Conservation (phyloP, 1,284 basidiomycete genomes). For the Pseudozyma tsukubaensis region DNA sequence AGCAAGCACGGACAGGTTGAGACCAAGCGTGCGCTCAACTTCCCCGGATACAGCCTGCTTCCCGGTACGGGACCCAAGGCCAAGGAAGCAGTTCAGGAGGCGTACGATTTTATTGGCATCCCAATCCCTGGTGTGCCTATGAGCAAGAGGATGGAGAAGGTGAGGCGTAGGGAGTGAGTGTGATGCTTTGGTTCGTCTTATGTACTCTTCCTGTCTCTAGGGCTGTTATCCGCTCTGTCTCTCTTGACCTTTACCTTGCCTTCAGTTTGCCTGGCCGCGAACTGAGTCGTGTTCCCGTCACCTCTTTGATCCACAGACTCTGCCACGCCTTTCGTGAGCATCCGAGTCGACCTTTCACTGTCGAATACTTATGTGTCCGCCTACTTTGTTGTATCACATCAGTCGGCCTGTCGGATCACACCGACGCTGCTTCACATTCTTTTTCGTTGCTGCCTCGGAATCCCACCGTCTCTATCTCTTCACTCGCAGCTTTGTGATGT, state of each 20-base stretch:
- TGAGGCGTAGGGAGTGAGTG: conserved; percentile 16
- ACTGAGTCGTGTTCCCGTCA: neutral
- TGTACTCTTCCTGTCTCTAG: neutral
- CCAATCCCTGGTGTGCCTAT: conserved; percentile 25
- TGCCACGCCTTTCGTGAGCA: conserved; percentile 19
- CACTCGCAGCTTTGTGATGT: neutral
- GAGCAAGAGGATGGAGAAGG: conserved; percentile 36
- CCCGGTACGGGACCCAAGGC: conserved; percentile 37
- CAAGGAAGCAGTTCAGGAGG: conserved; percentile 26
- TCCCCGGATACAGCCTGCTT: conserved; percentile 26
- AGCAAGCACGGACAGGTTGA: conserved; percentile 22
- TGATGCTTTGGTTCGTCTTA: neutral
- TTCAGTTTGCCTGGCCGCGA: neutral
- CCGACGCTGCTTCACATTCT: conserved; percentile 4
- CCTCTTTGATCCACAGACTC: conserved; percentile 1
- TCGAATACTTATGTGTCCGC: neutral
- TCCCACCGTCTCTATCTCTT: neutral
- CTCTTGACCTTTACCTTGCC: neutral
- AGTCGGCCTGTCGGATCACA: neutral
- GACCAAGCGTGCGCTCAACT: conserved; percentile 16
- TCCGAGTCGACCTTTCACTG: conserved; percentile 10
- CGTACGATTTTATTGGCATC: conserved; percentile 29
- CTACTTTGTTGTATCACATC: conserved; percentile 6
- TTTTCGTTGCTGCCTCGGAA: neutral
- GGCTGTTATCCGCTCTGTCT: neutral